Evolutionary conservation across 306 rosid species (phyloP).

Genomic region (Chamaecrista fasciculata): DNA sequence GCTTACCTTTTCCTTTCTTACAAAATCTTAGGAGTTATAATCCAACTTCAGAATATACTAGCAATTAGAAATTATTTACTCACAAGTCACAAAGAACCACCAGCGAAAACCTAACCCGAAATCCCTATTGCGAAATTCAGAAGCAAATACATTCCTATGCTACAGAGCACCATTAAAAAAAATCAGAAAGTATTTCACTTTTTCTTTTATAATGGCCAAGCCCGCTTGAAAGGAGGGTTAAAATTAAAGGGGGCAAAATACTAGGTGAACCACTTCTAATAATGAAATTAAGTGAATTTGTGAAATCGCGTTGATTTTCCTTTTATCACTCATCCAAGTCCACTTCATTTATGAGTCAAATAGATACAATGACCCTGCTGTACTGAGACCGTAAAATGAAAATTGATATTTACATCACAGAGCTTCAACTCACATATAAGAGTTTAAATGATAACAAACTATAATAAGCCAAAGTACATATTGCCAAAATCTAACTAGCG

Average conservation of each 20-base stretch:
- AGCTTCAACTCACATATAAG: not conserved
- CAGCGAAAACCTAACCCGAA: too few relatives aligned
- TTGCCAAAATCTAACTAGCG: not conserved
- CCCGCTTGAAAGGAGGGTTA: not conserved
- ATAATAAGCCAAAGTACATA: not conserved
- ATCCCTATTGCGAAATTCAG: too few relatives aligned
- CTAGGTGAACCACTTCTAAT: not conserved
- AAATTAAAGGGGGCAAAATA: not conserved
- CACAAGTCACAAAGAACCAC: too few relatives aligned
- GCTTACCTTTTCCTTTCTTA: too few relatives aligned
- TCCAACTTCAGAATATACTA: not conserved
- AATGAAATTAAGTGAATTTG: not conserved
- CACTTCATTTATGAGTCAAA: not conserved
- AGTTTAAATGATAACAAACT: not conserved
- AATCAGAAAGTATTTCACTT: too few relatives aligned
- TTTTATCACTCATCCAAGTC: not conserved
- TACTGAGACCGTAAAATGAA: not conserved
- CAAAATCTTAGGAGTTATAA: too few relatives aligned
- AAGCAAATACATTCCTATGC: too few relatives aligned
- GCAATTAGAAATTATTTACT: not conserved
- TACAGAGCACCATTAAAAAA: too few relatives aligned
- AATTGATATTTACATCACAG: not conserved
- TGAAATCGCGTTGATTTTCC: not conserved
- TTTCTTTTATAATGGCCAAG: not conserved
- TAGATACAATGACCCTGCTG: not conserved